Percentiles rank a stretch among this genome's conserved stretches.
phyloP scores from a whole-genome alignment of 371 early-diverging fungal genomes.

The Mucor indicus region DNA sequence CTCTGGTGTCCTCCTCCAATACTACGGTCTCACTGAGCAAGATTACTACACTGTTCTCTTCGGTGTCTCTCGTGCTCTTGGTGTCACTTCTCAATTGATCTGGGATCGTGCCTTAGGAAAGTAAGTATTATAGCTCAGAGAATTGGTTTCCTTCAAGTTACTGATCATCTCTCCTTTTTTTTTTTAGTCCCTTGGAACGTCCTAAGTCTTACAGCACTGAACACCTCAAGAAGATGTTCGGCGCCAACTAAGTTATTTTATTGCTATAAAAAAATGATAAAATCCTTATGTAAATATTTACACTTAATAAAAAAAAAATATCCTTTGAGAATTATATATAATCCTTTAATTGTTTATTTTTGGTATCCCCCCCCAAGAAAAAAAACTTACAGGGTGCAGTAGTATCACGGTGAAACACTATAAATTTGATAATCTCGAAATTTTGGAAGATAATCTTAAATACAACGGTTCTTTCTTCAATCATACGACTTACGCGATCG shows the following conservation, averaged over 20 bases:
- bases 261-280: conserved; percentile 2
- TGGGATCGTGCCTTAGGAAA: conserved; percentile 95
- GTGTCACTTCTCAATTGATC: conserved; percentile 91
- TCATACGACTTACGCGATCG: too few relatives aligned
- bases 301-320: background rate
- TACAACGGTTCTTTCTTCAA: too few relatives aligned
- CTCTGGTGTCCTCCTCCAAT: conserved; percentile 95
- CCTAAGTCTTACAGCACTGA: conserved; percentile 94
- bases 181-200: conserved; percentile 81
- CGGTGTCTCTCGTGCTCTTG: conserved; percentile 97
- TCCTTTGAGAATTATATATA: too few relatives aligned
- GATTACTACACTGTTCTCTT: conserved; percentile 99
- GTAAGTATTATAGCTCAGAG: conserved; percentile 6
- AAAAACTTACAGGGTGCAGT: too few relatives aligned
- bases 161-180: conserved; percentile 60
- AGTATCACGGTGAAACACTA: too few relatives aligned
- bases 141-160: too few relatives aligned
- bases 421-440: too few relatives aligned
- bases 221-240: conserved; percentile 76
- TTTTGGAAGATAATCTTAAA: too few relatives aligned
- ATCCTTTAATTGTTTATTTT: too few relatives aligned
- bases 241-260: conserved; percentile 41
- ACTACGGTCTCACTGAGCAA: conserved; percentile 96
- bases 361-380: too few relatives aligned
- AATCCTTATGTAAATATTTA: too few relatives aligned